Percentiles rank a stretch among this genome's conserved stretches.
phyloP scores from a whole-genome alignment of 1,284 basidiomycete genomes.

The Salmacisia buchloeana region DNA sequence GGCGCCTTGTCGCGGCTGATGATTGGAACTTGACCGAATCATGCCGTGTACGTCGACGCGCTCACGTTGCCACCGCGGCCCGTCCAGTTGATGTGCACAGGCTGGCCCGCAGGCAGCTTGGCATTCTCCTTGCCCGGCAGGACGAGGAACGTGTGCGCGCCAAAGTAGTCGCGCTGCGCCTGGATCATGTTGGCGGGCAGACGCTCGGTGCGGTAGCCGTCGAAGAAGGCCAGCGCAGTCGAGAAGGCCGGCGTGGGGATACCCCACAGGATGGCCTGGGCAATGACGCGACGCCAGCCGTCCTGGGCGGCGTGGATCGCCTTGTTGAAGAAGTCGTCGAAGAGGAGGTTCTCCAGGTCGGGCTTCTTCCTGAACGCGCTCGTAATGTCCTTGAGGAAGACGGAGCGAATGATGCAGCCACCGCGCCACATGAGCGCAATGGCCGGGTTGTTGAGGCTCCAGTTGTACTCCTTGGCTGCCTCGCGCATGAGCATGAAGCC shows the following conservation, averaged over 20 bases:
- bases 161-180: conserved; percentile 66
- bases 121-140: conserved; percentile 42
- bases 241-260: conserved; percentile 93
- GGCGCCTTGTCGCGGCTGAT: too few species aligned
- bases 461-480: conserved; percentile 84
- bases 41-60: conserved; percentile 84
- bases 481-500: conserved; percentile 99
- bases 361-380: conserved; percentile 81
- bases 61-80: conserved; percentile 90
- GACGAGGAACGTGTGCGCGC: conserved; percentile 34
- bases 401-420: conserved; percentile 83
- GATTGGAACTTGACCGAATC: too few species aligned
- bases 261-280: conserved; percentile 95
- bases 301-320: conserved; percentile 87
- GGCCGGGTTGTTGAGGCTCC: conserved; percentile 69
- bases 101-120: conserved; percentile 66
- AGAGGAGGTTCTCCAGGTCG: conserved; percentile 84
- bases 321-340: conserved; percentile 97
- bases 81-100: conserved; percentile 66
- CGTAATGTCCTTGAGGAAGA: conserved; percentile 56
- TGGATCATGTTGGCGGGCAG: conserved; percentile 89
- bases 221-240: conserved; percentile 96
- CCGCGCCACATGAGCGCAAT: conserved; percentile 99
- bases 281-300: conserved; percentile 95
- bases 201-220: conserved; percentile 82